Percentiles rank a stretch among this genome's conserved stretches.
phyloP scores from a whole-genome alignment of 1,284 basidiomycete species.

The Cryptococcus sp. region DNA sequence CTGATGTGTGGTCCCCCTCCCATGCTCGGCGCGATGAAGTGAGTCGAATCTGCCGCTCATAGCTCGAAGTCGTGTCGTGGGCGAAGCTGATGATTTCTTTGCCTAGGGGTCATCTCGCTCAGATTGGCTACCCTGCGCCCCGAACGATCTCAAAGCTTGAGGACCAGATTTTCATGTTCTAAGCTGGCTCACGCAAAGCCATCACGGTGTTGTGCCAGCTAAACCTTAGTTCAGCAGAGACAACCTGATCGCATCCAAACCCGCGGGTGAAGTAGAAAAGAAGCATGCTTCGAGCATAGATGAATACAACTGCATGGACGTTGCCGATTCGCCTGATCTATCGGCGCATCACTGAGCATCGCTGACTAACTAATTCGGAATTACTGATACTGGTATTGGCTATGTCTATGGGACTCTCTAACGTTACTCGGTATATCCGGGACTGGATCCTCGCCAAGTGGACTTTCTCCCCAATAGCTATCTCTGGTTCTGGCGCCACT shows the following conservation, averaged over 20 bases:
- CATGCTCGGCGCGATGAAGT: conserved; percentile 98
- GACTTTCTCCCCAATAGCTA: too few relatives aligned
- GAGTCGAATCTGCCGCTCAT: conserved; percentile 44
- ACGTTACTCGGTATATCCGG: too few relatives aligned
- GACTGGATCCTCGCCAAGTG: too few relatives aligned
- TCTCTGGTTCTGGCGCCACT: not conserved
- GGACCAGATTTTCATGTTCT: conserved; percentile 70
- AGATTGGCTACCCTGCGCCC: conserved; percentile 82
- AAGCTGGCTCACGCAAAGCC: conserved; percentile 10
- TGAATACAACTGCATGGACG: too few relatives aligned
- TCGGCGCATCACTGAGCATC: not conserved
- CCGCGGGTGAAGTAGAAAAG: too few relatives aligned
- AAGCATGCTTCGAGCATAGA: too few relatives aligned
- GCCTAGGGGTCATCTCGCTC: conserved; percentile 80
- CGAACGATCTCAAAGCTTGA: conserved; percentile 88
- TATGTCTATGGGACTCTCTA: too few relatives aligned
- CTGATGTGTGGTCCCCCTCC: conserved; percentile 92
- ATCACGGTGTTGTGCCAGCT: too few relatives aligned
- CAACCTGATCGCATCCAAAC: not conserved
- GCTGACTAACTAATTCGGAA: too few relatives aligned
- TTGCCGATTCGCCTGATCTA: too few relatives aligned
- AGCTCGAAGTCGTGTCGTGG: not conserved
- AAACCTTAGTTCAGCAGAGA: too few relatives aligned
- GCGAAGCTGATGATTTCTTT: conserved; percentile 10
- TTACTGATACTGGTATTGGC: too few relatives aligned